phyloP scores from a whole-genome alignment of 2,329 filamentous ascomycete species.

The Xylaria sp. region DNA sequence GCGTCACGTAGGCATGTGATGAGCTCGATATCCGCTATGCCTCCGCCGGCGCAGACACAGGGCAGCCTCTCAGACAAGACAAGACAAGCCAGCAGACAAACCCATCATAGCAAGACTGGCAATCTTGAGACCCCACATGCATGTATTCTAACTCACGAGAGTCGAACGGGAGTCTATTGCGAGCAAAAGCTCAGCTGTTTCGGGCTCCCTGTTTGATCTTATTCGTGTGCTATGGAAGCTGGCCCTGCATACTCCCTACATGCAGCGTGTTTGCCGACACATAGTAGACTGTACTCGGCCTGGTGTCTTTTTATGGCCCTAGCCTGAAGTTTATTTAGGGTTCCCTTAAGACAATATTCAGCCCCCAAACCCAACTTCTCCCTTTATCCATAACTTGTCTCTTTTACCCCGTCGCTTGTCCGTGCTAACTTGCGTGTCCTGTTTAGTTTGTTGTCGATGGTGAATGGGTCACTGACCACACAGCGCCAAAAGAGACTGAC shows the following conservation, averaged over 20 bases:
- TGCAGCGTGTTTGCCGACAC: constrained; percentile 8
- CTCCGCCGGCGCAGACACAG: constrained; percentile 3
- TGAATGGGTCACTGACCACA: constrained; percentile 85
- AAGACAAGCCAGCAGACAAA: constrained; percentile 14
- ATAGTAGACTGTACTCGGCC: constrained; percentile 7
- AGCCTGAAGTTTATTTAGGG: constrained; percentile 18
- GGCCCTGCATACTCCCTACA: constrained; percentile 11
- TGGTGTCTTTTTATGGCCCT: constrained; percentile 22
- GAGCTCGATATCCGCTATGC: not conserved
- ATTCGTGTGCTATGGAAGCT: constrained; percentile 21
- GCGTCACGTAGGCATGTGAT: constrained; percentile 8
- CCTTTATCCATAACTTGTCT: constrained; percentile 26
- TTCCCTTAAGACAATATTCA: constrained; percentile 5
- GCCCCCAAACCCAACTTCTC: constrained; percentile 21
- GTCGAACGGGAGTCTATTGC: constrained; percentile 2
- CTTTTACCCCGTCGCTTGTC: constrained; percentile 36
- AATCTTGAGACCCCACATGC: constrained; percentile 23
- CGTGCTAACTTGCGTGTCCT: constrained; percentile 44
- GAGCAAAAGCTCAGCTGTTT: constrained; percentile 6
- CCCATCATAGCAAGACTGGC: constrained; percentile 20
- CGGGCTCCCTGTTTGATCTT: constrained; percentile 10
- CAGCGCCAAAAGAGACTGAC: constrained; percentile 85
- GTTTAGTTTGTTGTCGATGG: constrained; percentile 93
- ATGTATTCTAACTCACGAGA: constrained; percentile 21
- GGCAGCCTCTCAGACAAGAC: constrained; percentile 15